Evolutionary conservation across 495 filamentous ascomycete genomes (phyloP), one percentile per base, ranked within the genome.

Genomic region (Daldinia grandis): DNA sequence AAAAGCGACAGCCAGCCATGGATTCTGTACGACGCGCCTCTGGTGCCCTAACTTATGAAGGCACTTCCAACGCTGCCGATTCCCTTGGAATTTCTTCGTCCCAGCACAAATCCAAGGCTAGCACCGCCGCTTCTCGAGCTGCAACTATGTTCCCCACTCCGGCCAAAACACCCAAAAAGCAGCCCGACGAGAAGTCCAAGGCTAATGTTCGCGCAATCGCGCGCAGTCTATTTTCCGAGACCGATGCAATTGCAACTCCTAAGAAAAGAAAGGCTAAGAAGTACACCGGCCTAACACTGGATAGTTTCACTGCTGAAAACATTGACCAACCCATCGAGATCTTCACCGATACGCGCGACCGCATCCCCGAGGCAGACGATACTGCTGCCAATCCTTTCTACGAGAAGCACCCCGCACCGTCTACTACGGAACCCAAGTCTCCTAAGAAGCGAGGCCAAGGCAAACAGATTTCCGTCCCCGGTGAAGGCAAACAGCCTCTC

Each of bases 341-440:
- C 59, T 97, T 88, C 76, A 98, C 94, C 9, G 95, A 99, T 74
- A 91, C 92, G 3, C 90, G 91, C 75, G 94, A 96, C 74, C 90
- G 92, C 47, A 81, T 97, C 35, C 95, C 95, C 28, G 88, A 89
- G 75, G 63, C 88, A 4, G 92, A 92, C 75, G 66, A 80, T 27
- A 87, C 80, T 61, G 76, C 83, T 66, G 88, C 89, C 3, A 98
- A 97, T 71, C 93, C 93, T 0, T 98, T 98, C 76, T 87, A 87
- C 57, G 85, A 83, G 54, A 71, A 81, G 14, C 67, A 79, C 25
- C 38, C 77, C 6, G 63, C 51, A 51, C 59, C 76, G 30, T 61
- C 76, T 35, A 24, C 76, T 54, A 21, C 66, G 21, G 30, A 40
- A 15, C 64, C 72, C 27, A 71, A 79, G 60, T 68, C 78, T 21